phyloP scores from a whole-genome alignment of 1,139 yeast species.

The Taphrina deformans region DNA sequence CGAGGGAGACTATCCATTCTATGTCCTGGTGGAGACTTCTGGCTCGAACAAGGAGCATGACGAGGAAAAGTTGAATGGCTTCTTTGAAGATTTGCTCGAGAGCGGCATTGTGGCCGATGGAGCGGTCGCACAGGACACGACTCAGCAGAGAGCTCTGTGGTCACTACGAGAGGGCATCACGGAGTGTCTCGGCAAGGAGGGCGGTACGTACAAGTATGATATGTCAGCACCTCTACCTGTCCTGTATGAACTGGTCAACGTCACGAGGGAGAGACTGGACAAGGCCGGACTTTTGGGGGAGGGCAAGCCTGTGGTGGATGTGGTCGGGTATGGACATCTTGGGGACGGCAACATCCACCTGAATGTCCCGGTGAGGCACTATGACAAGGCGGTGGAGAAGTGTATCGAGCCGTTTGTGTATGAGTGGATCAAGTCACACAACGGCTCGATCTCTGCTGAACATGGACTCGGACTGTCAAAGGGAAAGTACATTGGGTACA shows the following conservation, averaged over 20 bases:
- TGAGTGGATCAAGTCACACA: slow-evolving; percentile 72
- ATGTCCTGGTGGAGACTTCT: slow-evolving; percentile 85
- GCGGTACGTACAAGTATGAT: slow-evolving; percentile 96
- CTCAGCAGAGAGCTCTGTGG: slow-evolving; percentile 83
- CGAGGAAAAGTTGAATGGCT: slow-evolving; percentile 59
- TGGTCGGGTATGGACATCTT: slow-evolving; percentile 92
- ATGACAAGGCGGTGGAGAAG: slow-evolving; percentile 71
- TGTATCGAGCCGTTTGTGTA: slow-evolving; percentile 89
- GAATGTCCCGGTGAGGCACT: slow-evolving; percentile 84
- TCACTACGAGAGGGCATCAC: slow-evolving; percentile 92
- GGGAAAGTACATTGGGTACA: slow-evolving; percentile 80
- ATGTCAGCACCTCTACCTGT: slow-evolving; percentile 82
- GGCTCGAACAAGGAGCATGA: slow-evolving; percentile 77
- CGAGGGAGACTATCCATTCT: slow-evolving; percentile 78
- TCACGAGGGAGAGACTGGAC: slow-evolving; percentile 59
- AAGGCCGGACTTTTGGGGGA: slow-evolving; percentile 60
- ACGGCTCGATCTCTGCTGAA: slow-evolving; percentile 93
- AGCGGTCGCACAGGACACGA: slow-evolving; percentile 91
- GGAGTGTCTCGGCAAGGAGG: slow-evolving; percentile 78
- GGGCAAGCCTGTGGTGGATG: slow-evolving; percentile 75
- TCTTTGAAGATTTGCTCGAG: slow-evolving; percentile 82
- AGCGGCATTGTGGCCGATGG: slow-evolving; percentile 83
- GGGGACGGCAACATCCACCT: slow-evolving; percentile 96
- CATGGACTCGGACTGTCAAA: slow-evolving; percentile 97
- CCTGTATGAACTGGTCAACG: slow-evolving; percentile 77